phyloP scores from a whole-genome alignment of 108 stramenopile genomes.

The Skeletonema costatum region DNA sequence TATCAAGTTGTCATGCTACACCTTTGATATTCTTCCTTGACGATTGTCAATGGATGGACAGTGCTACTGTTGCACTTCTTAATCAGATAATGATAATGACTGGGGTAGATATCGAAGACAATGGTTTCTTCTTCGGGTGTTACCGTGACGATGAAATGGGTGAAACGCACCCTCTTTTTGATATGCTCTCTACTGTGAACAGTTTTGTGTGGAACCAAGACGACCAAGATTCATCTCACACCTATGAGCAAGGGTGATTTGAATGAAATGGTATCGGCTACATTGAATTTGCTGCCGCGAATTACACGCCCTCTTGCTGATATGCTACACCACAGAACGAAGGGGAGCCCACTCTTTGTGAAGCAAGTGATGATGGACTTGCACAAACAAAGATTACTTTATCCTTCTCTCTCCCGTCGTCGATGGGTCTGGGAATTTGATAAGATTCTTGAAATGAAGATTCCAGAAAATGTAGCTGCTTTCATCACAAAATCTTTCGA shows the following conservation, averaged over 20 bases:
- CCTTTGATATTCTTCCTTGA: slow-evolving; percentile 19
- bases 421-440: slow-evolving; percentile 38
- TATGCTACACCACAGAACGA: slow-evolving; percentile 24
- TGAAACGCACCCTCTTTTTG: slow-evolving; percentile 5
- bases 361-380: slow-evolving; percentile 12
- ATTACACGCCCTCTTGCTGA: slow-evolving; percentile 12
- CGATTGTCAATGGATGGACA: slow-evolving; percentile 35
- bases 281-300: slow-evolving; percentile 16
- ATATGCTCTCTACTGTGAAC: not conserved
- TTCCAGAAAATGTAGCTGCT: slow-evolving; percentile 24
- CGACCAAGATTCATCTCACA: slow-evolving; percentile 1
- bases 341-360: slow-evolving; percentile 26
- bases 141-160: slow-evolving; percentile 21
- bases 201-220: not conserved
- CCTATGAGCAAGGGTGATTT: slow-evolving; percentile 6
- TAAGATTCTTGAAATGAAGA: slow-evolving; percentile 13
- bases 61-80: slow-evolving; percentile 5
- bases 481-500: slow-evolving; percentile 4
- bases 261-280: slow-evolving; percentile 12
- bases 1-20: slow-evolving; percentile 3
- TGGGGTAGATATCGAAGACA: not conserved
- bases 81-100: slow-evolving; percentile 2
- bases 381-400: slow-evolving; percentile 3
- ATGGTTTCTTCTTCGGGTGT: slow-evolving; percentile 17
- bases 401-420: not conserved